These are phyloP conservation scores for Zalerion maritima DNA, from an alignment of 495 filamentous ascomycete species.

Conservation along the genomic window DNA sequence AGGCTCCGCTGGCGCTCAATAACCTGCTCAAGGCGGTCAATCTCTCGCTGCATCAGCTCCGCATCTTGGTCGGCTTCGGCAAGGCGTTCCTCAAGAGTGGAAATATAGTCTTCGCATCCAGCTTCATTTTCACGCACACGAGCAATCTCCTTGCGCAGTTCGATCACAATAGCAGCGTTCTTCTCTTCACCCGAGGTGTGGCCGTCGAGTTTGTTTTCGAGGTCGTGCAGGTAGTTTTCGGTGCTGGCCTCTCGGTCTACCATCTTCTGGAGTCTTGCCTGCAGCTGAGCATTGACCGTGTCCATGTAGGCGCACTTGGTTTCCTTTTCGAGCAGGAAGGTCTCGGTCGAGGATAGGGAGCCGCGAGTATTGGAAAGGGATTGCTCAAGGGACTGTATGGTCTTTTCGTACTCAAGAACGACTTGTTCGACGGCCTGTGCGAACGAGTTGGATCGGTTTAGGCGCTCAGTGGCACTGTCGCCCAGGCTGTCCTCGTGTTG, in stretches of 20 bases:
- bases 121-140: slow-evolving; percentile 85
- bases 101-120: slow-evolving; percentile 87
- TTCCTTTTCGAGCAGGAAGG: slow-evolving; percentile 78
- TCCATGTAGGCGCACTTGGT: slow-evolving; percentile 84
- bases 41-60: slow-evolving; percentile 91
- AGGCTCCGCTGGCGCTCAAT: slow-evolving; percentile 90
- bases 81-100: slow-evolving; percentile 87
- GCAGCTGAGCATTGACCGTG: slow-evolving; percentile 79
- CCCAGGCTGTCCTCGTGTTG: slow-evolving; percentile 42
- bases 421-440: slow-evolving; percentile 91
- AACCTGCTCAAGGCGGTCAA: slow-evolving; percentile 86
- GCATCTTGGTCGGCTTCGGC: slow-evolving; percentile 93
- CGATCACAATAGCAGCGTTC: slow-evolving; percentile 66
- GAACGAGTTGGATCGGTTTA: slow-evolving; percentile 90
- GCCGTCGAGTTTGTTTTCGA: slow-evolving; percentile 79
- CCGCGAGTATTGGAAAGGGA: slow-evolving; percentile 81
- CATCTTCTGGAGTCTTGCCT: slow-evolving; percentile 73
- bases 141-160: slow-evolving; percentile 81
- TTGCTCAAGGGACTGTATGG: slow-evolving; percentile 84
- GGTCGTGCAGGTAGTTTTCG: slow-evolving; percentile 79
- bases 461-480: slow-evolving; percentile 70
- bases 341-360: slow-evolving; percentile 71
- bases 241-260: slow-evolving; percentile 80
- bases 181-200: slow-evolving; percentile 87
- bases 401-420: slow-evolving; percentile 96